phyloP scores from a whole-genome alignment of 2,329 filamentous ascomycete species.

The Aspergillus caelatus region DNA sequence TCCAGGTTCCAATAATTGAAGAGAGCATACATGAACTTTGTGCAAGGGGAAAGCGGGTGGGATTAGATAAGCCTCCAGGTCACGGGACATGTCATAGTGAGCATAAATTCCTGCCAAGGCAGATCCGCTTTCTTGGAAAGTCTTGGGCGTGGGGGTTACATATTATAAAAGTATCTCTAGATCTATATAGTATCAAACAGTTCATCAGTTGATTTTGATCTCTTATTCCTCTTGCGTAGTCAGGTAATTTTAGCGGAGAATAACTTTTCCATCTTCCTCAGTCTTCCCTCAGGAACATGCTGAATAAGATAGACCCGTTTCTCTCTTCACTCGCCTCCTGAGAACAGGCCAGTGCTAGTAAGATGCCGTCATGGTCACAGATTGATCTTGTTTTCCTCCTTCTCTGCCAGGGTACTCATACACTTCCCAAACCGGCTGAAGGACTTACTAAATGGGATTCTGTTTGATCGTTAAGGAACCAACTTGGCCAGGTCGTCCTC shows the following conservation, averaged over 20 bases:
- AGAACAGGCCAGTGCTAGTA: background rate
- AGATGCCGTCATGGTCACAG: constrained; percentile 13
- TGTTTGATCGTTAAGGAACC: background rate
- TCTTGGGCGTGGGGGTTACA: background rate
- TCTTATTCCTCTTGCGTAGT: background rate
- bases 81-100: background rate
- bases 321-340: background rate
- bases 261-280: background rate
- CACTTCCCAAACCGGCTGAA: background rate
- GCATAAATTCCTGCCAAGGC: background rate
- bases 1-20: constrained; percentile 1
- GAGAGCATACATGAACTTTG: background rate
- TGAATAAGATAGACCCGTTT: background rate
- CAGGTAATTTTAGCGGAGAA: background rate
- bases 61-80: background rate
- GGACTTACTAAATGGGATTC: background rate
- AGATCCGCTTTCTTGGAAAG: background rate
- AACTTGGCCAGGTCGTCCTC: background rate
- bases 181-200: background rate
- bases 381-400: background rate
- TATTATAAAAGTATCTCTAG: background rate
- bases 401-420: background rate
- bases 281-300: background rate
- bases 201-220: background rate
- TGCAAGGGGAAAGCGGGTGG: background rate